A percentile compares a stretch with the other conserved stretches of the same genome.
Conservation (phyloP, 2,329 filamentous ascomycete genomes). For the Cladosporium sp. region DNA sequence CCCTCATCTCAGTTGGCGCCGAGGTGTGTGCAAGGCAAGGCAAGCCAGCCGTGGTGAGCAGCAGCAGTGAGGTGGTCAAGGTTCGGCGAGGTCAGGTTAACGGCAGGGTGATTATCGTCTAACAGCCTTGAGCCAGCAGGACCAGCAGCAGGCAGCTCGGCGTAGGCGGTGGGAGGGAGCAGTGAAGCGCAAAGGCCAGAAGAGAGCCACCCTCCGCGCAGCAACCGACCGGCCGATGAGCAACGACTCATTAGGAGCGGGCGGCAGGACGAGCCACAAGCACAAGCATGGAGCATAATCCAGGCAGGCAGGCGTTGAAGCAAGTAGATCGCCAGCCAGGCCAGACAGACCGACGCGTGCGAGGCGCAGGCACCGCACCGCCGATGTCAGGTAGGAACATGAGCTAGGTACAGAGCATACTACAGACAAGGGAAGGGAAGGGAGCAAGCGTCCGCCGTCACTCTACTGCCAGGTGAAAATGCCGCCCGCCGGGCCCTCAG, state of each 20-base stretch:
- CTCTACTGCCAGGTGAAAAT: neutral
- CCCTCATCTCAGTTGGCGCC: slow-evolving; percentile 21
- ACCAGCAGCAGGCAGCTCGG: neutral
- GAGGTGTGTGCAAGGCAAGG: slow-evolving; percentile 8
- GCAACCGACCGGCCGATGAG: neutral
- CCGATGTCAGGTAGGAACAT: slow-evolving; percentile 6
- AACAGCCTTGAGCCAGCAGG: neutral
- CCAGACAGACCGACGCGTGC: slow-evolving; percentile 1
- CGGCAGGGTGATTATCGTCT: slow-evolving; percentile 9
- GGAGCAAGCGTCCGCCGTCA: neutral
- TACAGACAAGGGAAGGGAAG: neutral
- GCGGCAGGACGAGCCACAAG: slow-evolving; percentile 11
- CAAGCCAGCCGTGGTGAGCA: slow-evolving; percentile 10
- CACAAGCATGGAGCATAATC: slow-evolving; percentile 13
- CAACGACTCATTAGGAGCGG: neutral
- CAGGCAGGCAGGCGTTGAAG: slow-evolving; percentile 1
- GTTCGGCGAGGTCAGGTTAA: slow-evolving; percentile 13
- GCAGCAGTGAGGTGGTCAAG: slow-evolving; percentile 14
- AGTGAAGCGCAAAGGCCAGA: neutral
- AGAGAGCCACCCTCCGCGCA: neutral
- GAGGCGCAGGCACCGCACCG: slow-evolving; percentile 13
- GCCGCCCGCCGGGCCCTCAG: neutral
- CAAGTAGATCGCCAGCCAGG: neutral
- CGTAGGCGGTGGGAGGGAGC: neutral
- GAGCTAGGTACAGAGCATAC: neutral